Conservation (phyloP, 148 eudicot species). For the Rhododendron simsii region DNA sequence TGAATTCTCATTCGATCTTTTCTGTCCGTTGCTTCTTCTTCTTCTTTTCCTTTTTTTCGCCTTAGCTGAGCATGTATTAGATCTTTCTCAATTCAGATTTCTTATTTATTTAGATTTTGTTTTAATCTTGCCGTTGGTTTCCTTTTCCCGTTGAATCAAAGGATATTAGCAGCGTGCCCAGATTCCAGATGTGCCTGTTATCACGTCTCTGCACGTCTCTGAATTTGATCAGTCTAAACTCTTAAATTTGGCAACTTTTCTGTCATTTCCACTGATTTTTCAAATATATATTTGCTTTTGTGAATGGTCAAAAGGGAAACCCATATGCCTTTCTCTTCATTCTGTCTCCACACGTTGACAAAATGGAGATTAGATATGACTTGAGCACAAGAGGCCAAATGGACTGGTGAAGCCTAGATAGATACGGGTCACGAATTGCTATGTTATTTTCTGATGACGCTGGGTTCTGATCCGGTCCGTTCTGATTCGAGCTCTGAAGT, state of each 20-base stretch:
- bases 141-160: background rate
- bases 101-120: no score
- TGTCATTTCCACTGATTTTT: background rate
- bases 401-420: background rate
- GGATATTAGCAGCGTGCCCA: background rate
- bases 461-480: background rate
- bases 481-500: background rate
- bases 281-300: background rate
- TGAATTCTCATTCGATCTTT: background rate
- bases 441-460: background rate
- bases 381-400: background rate
- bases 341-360: background rate
- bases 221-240: background rate
- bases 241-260: background rate
- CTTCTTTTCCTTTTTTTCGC: background rate
- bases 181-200: background rate
- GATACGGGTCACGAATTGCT: background rate
- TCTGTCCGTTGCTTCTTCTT: background rate
- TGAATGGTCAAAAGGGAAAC: background rate
- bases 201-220: background rate
- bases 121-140: background rate
- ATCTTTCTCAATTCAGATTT: background rate
- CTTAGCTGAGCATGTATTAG: background rate
- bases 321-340: background rate
- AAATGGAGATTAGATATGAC: background rate